Base-by-base conservation (phyloP, 192 early-diverging fungal species). In the Umbelopsis vinacea region DNA sequence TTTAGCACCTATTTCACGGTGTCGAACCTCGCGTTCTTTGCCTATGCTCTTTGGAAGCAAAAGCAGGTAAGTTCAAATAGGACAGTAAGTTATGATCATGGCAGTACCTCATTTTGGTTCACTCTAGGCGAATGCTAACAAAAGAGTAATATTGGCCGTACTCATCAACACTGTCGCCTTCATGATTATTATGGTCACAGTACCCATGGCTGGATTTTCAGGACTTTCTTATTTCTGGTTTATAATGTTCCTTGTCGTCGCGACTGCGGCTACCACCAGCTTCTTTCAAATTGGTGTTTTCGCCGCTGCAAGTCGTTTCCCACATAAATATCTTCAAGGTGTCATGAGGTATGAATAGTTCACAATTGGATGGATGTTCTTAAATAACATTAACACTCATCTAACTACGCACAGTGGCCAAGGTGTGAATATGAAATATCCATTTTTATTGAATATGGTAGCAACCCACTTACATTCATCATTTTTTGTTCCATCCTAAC, bases 231-330 rank as follows among this genome's bases (percentile, higher is more conserved):
- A 92, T 37, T 93, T 93, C 70, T 89, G 81, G 70, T 81, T 92
- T 67, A 82, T 75, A 3, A 54, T 92, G 50, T n/a, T 74, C 4
- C 80, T 92, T 75, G 72, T 95, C 8, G 79, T 81, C 1, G 35
- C 86, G 11, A 83, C 84, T 1, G 92, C 89, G 6, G 79, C 78
- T 7, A 79, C 86, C 14, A 92, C 89, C 35, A 87, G 89, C 5
- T 79, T 91, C 54, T 79, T 88, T 14, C 87, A 90, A 52, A 88
- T 88, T 67, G 90, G 85, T 53, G 77, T 90, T 38, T 92, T 95
- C 82, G 90, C 88, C 23, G 78, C 90, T n/a, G 91, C 87, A 0
- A 84, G 88, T 12, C 87, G 85, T 45, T 91, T 93, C 72, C 86
- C 91, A 9, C 84, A 89, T 7, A 78, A 76, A 26, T 87, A 93